Evolutionary conservation across 2,329 filamentous ascomycete species (phyloP).

Genomic region (Xylaria sp.): DNA sequence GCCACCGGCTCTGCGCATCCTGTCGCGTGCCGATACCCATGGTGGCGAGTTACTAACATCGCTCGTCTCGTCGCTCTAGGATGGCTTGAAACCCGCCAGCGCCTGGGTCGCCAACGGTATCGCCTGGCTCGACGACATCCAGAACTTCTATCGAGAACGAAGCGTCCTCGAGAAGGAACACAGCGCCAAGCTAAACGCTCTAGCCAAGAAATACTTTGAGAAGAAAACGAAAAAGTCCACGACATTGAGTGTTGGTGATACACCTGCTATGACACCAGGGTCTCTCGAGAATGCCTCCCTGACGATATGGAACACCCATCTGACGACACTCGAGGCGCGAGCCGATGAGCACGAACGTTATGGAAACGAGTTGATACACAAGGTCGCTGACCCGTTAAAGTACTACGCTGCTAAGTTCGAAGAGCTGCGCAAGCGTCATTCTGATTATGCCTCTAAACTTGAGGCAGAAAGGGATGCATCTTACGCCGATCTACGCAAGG

Average conservation of each 20-base stretch:
- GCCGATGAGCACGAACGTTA: slow-evolving; percentile 90
- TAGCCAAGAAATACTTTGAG: slow-evolving; percentile 97
- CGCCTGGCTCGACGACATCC: slow-evolving; percentile 93
- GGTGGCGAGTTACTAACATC: slow-evolving; percentile 3
- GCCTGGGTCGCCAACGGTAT: slow-evolving; percentile 90
- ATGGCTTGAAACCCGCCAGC: slow-evolving; percentile 95
- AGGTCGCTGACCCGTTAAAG: slow-evolving; percentile 87
- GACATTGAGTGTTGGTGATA: slow-evolving; percentile 89
- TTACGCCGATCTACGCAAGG: slow-evolving; percentile 85
- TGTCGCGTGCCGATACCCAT: neutral
- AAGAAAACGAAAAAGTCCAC: slow-evolving; percentile 93
- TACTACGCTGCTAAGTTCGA: slow-evolving; percentile 77
- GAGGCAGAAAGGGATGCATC: slow-evolving; percentile 86
- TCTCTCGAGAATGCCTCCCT: slow-evolving; percentile 95
- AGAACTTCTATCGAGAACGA: slow-evolving; percentile 95
- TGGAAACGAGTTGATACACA: slow-evolving; percentile 75
- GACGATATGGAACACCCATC: slow-evolving; percentile 94
- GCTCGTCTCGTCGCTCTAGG: slow-evolving; percentile 56
- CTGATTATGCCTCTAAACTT: slow-evolving; percentile 85
- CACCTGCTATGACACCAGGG: slow-evolving; percentile 88
- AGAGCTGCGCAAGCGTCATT: slow-evolving; percentile 88
- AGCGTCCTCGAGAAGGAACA: slow-evolving; percentile 97
- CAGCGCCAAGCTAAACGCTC: slow-evolving; percentile 79
- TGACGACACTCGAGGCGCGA: slow-evolving; percentile 85
- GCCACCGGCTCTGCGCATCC: slow-evolving; percentile 11